A percentile compares a stretch with the other conserved stretches of the same genome.
Evolutionary conservation across 768 basidiomycete genomes (phyloP).

Genomic region (Multifurca ochricompacta): DNA sequence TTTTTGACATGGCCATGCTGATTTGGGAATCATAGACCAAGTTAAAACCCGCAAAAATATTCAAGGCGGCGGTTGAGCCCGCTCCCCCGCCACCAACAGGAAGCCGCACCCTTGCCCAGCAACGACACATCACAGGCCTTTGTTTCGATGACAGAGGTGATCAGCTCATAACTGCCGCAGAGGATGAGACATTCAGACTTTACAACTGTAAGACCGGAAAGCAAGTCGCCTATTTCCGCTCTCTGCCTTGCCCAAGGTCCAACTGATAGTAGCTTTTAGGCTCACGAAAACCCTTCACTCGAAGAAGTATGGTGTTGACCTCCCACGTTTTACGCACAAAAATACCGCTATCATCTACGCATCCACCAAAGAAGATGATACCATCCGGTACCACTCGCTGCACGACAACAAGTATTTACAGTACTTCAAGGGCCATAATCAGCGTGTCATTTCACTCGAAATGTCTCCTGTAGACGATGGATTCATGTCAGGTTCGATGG

Average conservation of each 20-base stretch:
- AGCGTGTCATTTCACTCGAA: constrained; percentile 80
- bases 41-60: constrained; percentile 85
- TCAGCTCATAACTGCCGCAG: constrained; percentile 73
- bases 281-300: constrained; percentile 73
- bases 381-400: constrained; percentile 86
- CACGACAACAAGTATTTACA: constrained; percentile 95
- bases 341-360: constrained; percentile 79
- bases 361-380: constrained; percentile 93
- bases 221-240: constrained; percentile 49
- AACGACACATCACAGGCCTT: constrained; percentile 75
- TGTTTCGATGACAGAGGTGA: constrained; percentile 90
- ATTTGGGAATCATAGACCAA: constrained; percentile 39
- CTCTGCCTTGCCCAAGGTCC: constrained; percentile 18
- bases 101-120: constrained; percentile 27
- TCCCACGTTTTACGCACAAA: constrained; percentile 93
- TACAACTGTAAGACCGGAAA: constrained; percentile 89
- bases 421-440: constrained; percentile 94
- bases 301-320: constrained; percentile 94
- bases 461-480: constrained; percentile 90
- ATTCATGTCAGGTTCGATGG: constrained; percentile 91
- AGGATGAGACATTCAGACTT: constrained; percentile 88
- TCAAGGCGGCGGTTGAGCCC: constrained; percentile 68
- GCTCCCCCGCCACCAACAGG: constrained; percentile 42
- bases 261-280: constrained; percentile 38
- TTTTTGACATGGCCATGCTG: neutral